Conservation (phyloP, 2,329 filamentous ascomycete genomes). For the Calonectria hawksworthii region DNA sequence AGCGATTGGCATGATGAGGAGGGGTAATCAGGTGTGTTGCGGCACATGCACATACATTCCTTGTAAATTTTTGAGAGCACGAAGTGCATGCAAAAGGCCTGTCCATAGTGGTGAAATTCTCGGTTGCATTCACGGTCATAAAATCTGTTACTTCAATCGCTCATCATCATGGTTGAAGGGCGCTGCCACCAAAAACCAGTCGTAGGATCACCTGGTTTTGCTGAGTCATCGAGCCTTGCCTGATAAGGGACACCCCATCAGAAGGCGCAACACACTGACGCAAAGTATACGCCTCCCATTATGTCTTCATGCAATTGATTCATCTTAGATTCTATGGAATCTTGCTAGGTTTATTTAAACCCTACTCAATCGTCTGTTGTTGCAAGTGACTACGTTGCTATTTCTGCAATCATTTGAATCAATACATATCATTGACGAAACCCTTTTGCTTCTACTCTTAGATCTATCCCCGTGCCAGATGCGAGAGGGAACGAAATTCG, state of each 20-base stretch:
- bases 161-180: neutral
- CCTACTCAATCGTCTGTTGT: neutral
- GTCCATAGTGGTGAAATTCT: neutral
- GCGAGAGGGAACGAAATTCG: neutral
- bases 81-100: neutral
- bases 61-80: conserved; percentile 5
- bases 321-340: neutral
- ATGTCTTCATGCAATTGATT: neutral
- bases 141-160: no score
- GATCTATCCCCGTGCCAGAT: neutral
- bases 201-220: neutral
- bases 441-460: neutral
- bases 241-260: neutral
- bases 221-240: neutral
- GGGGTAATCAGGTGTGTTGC: neutral
- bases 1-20: neutral
- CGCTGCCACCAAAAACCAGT: neutral
- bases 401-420: neutral
- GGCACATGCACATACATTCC: neutral
- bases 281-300: no score
- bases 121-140: neutral
- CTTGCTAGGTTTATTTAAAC: neutral
- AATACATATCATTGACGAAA: neutral
- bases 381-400: neutral
- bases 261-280: neutral